Conservation (phyloP, 768 basidiomycete genomes). For the Gloeopeniophorella convolvens region DNA sequence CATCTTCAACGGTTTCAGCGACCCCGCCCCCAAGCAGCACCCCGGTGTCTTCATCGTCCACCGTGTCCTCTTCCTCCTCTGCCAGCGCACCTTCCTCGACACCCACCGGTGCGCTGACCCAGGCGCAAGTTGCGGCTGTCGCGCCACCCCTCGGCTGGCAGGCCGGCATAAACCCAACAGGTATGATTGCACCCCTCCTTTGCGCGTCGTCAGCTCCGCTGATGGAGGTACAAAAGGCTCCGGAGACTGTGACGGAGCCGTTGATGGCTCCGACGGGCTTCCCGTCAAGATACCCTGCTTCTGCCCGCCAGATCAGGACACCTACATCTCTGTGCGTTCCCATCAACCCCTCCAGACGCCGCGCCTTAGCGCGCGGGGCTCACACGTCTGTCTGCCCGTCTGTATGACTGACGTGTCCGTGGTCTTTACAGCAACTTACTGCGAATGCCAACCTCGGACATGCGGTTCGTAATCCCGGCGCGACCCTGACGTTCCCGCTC, state of each 20-base stretch:
- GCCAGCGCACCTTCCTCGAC: background rate
- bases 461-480: slow-evolving; percentile 25
- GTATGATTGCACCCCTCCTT: background rate
- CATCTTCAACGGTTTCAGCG: background rate
- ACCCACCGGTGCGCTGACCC: background rate
- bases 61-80: background rate
- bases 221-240: slow-evolving; percentile 20
- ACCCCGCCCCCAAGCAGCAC: background rate
- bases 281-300: slow-evolving; percentile 24
- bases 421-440: background rate
- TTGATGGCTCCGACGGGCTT: slow-evolving; percentile 10
- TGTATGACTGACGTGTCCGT: background rate
- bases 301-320: slow-evolving; percentile 20
- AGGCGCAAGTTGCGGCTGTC: slow-evolving; percentile 9
- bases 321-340: slow-evolving; percentile 2
- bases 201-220: background rate
- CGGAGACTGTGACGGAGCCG: slow-evolving; percentile 25
- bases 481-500: slow-evolving; percentile 24
- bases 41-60: background rate
- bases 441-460: slow-evolving; percentile 26
- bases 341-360: slow-evolving; percentile 31
- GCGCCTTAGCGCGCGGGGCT: slow-evolving; percentile 19
- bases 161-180: slow-evolving; percentile 23
- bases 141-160: slow-evolving; percentile 22
- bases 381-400: slow-evolving; percentile 30